Evolutionary conservation across 179 eudicot species (phyloP).

Genomic region (Carnegiea gigantea): DNA sequence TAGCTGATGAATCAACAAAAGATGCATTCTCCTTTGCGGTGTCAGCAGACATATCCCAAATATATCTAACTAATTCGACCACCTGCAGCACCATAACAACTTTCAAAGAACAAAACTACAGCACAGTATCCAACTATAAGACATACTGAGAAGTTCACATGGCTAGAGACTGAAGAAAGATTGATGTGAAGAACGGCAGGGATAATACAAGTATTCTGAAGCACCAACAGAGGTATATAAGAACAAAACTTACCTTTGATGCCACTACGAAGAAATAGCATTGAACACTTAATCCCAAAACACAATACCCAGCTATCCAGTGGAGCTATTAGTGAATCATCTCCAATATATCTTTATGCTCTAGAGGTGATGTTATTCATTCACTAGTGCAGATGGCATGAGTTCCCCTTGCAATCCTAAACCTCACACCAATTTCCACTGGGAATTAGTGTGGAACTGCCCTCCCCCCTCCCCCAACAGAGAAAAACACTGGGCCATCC

Average conservation of each 20-base stretch:
- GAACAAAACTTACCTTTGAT: background rate
- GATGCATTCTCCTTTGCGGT: constrained; percentile 57
- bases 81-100: constrained; percentile 15
- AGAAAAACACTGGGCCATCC: no score
- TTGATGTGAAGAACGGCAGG: background rate
- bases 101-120: background rate
- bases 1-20: constrained; percentile 56
- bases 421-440: no score
- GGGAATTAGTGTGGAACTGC: no score
- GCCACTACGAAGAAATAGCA: background rate
- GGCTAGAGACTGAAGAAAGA: background rate
- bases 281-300: background rate
- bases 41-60: constrained; percentile 54
- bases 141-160: background rate
- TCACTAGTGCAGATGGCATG: no score
- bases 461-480: no score
- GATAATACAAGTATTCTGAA: background rate
- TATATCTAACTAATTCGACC: constrained; percentile 2
- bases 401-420: no score
- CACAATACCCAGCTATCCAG: background rate
- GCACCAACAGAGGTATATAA: background rate
- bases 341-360: no score
- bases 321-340: no score
- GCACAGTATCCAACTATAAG: background rate
- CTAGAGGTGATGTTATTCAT: no score